Percentiles rank a stretch among this genome's conserved stretches.
Conservation (phyloP, 2,329 filamentous ascomycete species). For the Claviceps sorghi region DNA sequence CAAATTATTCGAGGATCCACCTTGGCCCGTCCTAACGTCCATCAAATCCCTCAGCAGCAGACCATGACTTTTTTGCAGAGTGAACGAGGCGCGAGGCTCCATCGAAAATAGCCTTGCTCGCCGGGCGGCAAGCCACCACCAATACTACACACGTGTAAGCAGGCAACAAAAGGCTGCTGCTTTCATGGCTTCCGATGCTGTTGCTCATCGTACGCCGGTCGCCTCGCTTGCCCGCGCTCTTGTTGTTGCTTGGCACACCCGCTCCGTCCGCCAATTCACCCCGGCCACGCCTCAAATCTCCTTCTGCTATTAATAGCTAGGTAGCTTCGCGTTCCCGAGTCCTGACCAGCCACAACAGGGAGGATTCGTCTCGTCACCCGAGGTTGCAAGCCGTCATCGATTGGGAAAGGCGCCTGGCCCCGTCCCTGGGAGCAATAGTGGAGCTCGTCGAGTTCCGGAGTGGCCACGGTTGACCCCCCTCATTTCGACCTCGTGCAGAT, state of each 20-base stretch:
- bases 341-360: background rate
- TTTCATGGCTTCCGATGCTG: too few relatives aligned
- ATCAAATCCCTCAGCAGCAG: background rate
- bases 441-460: background rate
- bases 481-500: background rate
- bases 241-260: too few relatives aligned
- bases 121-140: too few relatives aligned
- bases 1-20: background rate
- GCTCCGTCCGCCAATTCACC: background rate
- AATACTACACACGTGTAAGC: too few relatives aligned
- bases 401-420: background rate
- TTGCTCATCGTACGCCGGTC: too few relatives aligned
- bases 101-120: background rate
- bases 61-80: background rate
- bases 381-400: background rate
- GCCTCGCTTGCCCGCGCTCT: too few relatives aligned
- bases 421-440: background rate
- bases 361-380: background rate
- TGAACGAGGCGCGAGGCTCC: too few relatives aligned
- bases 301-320: background rate
- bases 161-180: too few relatives aligned
- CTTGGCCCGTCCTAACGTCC: background rate
- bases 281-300: background rate
- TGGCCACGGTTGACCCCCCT: background rate
- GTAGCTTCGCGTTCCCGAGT: background rate